Base-by-base conservation (phyloP, 176 grass and related monocot species). In the Aegilops sharonensis region DNA sequence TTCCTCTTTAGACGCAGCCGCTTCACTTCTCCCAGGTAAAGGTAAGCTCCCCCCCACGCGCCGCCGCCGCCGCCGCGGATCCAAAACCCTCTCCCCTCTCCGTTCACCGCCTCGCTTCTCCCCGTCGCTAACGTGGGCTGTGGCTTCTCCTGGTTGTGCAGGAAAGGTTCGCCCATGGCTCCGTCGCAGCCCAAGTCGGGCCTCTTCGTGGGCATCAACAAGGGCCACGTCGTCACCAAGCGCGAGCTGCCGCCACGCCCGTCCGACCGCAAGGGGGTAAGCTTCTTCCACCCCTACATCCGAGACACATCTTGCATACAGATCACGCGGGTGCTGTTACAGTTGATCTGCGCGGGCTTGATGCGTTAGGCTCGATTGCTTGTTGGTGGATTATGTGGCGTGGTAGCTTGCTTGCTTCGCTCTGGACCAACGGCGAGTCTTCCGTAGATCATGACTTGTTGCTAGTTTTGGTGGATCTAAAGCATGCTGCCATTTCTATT, bases 151-250 rank as follows among this genome's bases (percentile, higher is more conserved):
- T 56, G 11, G 11, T 14, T 21, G 15, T 9, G 63, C 77, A 92
- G 91, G 88, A 87, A 90, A 77, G 77, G 52, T 83, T 78, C 64
- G 42, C 67, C 70, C 64, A 93, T 93, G 91, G 91, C 91, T 77
- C 85, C 88, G 81, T 5, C 88, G 45, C 91, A 90, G 88, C 78
- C 88, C 27, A 90, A 90, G 71, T 85, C 91, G 1, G 88, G 91
- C 12, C 69, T 93, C 70, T 93, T 85, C 81, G 88, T 93, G 47
- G 91, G 91, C n/a, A 89, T 93, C 85, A 93, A 90, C 88, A 93
- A 90, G 76, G 91, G 91, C 23, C 88, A 93, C 62, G 72, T 93
- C 57, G 88, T 93, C 72, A 93, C 27, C 81, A 93, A 93, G 91
- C 88, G 91, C 81, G 91, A 93, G 85, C 62, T 90, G 13, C 81